Evolutionary conservation across 1,284 basidiomycete genomes (phyloP), one percentile per base, ranked within the genome.

Genomic region (Ceratobasidium papillatum): DNA sequence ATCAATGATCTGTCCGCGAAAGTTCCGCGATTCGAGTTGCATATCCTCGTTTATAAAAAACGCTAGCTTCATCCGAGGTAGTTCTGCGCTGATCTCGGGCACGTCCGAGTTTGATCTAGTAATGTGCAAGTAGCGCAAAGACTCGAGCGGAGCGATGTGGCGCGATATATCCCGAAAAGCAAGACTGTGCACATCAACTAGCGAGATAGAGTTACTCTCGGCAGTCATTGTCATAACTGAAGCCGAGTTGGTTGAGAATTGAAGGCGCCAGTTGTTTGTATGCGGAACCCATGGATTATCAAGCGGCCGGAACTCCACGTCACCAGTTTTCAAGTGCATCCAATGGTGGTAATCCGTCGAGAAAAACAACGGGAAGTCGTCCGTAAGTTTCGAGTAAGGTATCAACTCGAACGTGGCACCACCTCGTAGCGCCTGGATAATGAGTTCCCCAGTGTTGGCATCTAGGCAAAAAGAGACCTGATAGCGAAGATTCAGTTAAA

Each of bases 1-100:
- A 49, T 82, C 81, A n/a, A 81, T 77, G 4, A 80, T 72, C 77
- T 81, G 79, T 7, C 64, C 68, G 2, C 66, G 74, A 0, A 81
- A 56, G 52, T 78, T 76, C 5, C 41, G 74, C 9, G 76, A 77
- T 34, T 78, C 66, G 4, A 79, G 65, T 2, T 65, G 52, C 14
- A 32, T n/a, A 19, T 75, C 38, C 0, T 49, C 17, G 27, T 78
- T 74, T 25, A 78, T 32, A 32, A 77, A 74, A 38, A 79, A 78
- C 11, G 72, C 74, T 9, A 79, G 74, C 2, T 65, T 61, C 43
- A 75, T 74, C 0, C 77, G 77, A 30, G 77, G 78, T 8, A 79
- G 54, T 1, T 77, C 47, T 4, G 41, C 34, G 2, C 2, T 1
- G 17, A 45, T 30, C 25, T 30, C 3, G n/a, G 4, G 25, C 1